Base-by-base conservation (phyloP, 768 basidiomycete genomes). In the Mycena pura region DNA sequence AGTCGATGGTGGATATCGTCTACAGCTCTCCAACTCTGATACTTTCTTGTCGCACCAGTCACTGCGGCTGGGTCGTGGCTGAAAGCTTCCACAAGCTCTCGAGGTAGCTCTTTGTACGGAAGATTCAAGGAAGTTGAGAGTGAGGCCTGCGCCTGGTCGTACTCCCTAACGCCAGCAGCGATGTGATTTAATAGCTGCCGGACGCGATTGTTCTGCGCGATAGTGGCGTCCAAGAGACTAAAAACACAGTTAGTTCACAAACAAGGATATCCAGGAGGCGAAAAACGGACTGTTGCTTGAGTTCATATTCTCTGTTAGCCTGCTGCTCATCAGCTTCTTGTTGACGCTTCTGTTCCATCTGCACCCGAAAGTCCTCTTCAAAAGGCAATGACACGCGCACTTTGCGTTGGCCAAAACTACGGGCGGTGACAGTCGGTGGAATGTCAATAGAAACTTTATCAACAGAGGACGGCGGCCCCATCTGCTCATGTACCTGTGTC, bases 31-130 rank as follows among this genome's bases (percentile, higher is more conserved):
- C 88, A 93, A 10, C 90, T 85, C 49, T 76, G 78, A 27, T 82
- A 78, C 40, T 83, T 79, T 45, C 87, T 83, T 0, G 91, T 90
- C 6, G 82, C 75, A 17, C 88, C 82, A 3, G 86, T 89, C 19
- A 92, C 86, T n/a, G 87, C 86, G 3, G 89, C 85, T 46, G 91
- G 91, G 70, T 93, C 91, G 60, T 90, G 90, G 34, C 82, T 84
- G 67, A 92, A 86, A 3, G 90, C 88, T 47, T 92, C 91, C 34
- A 91, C 73, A 7, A 93, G 78, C 21, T 91, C 89, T 64, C 78
- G 77, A 7, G 91, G 87, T 38, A 93, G 77, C 36, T 77, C 75
- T 15, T 69, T 75, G 64, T 85, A 78, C 8, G 78, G 71, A 27
- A 84, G 71, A 15, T 81, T 85, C 22, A 88, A 76, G 4, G 80